A percentile compares a stretch with the other conserved stretches of the same genome.
These are phyloP conservation scores for Dendrocalamus latiflorus DNA, from an alignment of 202 grass and related monocot species.

Conservation along the genomic window DNA sequence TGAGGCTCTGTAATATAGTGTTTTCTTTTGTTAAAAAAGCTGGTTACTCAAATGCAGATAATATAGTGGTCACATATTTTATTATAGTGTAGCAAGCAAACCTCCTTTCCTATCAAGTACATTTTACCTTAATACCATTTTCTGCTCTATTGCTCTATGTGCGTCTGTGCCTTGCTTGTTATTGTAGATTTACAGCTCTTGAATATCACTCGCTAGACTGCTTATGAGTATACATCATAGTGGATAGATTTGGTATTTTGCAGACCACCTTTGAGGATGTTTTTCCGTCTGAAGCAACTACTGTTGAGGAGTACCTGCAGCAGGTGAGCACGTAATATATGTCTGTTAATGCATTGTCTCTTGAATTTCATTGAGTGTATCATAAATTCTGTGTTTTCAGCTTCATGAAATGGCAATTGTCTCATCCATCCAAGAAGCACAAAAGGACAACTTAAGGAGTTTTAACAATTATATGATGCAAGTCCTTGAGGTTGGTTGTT, in stretches of 20 bases:
- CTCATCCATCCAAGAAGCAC: slow-evolving; percentile 98
- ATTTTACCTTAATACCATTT: not conserved
- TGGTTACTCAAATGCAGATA: not conserved
- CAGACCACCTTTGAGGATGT: slow-evolving; percentile 78
- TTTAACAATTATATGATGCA: slow-evolving; percentile 95
- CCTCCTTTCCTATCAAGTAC: not conserved
- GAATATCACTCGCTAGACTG: not conserved
- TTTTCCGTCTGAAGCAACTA: slow-evolving; percentile 90
- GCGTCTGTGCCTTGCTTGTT: not conserved
- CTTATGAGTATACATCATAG: slow-evolving; percentile 11
- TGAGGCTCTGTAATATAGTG: not conserved
- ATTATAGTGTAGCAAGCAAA: not conserved
- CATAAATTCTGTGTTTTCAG: slow-evolving; percentile 43
- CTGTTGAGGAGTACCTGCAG: slow-evolving; percentile 92
- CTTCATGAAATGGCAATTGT: slow-evolving; percentile 95
- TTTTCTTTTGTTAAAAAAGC: not conserved
- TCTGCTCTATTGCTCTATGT: not conserved
- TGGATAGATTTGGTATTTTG: slow-evolving; percentile 22
- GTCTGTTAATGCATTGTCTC: not conserved
- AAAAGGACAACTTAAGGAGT: slow-evolving; percentile 95
- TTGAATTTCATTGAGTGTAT: slow-evolving; percentile 21
- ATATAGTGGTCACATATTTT: not conserved
- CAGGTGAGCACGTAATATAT: slow-evolving; percentile 48
- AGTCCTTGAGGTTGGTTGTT: slow-evolving; percentile 75
- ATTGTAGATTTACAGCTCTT: not conserved